Evolutionary conservation across 768 basidiomycete genomes (phyloP).

Genomic region (Suillus fuscotomentosus): DNA sequence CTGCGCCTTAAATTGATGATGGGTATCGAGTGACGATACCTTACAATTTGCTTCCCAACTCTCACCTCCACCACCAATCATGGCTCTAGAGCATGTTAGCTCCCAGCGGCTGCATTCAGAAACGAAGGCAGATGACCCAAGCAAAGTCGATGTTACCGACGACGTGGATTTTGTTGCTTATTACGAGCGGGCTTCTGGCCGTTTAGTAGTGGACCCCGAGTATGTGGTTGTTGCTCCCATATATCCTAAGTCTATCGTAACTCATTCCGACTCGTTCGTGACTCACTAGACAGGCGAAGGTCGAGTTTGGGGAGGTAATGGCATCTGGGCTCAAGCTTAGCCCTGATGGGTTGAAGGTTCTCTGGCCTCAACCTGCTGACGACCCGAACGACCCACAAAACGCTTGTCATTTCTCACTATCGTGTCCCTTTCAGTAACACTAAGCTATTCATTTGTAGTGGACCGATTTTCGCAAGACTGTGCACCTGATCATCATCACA

Average conservation of each 20-base stretch:
- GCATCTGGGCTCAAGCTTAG: conserved; percentile 48
- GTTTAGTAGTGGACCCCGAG: conserved; percentile 62
- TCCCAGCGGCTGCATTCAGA: neutral
- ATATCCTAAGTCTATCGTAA: no score
- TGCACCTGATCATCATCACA: conserved; percentile 48
- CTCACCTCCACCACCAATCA: neutral
- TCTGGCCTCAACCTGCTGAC: conserved; percentile 55
- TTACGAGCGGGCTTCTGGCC: conserved; percentile 55
- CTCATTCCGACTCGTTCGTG: neutral
- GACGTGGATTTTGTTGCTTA: conserved; percentile 38
- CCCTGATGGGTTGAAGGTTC: conserved; percentile 42
- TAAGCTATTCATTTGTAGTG: conserved; percentile 32
- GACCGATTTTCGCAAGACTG: conserved; percentile 41
- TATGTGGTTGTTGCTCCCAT: conserved; percentile 26
- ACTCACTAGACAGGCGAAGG: conserved; percentile 39
- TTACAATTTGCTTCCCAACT: neutral
- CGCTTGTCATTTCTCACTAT: conserved; percentile 25
- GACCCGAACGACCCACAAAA: conserved; percentile 55
- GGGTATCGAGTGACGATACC: neutral
- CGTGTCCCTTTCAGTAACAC: neutral
- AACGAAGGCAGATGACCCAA: neutral
- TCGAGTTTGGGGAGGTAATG: conserved; percentile 48
- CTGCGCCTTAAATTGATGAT: neutral
- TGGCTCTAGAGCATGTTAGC: neutral
- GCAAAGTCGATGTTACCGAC: neutral